A percentile compares a stretch with the other conserved stretches of the same genome.
phyloP scores from a whole-genome alignment of 345 rosid genomes.

The Eucalyptus marginata region DNA sequence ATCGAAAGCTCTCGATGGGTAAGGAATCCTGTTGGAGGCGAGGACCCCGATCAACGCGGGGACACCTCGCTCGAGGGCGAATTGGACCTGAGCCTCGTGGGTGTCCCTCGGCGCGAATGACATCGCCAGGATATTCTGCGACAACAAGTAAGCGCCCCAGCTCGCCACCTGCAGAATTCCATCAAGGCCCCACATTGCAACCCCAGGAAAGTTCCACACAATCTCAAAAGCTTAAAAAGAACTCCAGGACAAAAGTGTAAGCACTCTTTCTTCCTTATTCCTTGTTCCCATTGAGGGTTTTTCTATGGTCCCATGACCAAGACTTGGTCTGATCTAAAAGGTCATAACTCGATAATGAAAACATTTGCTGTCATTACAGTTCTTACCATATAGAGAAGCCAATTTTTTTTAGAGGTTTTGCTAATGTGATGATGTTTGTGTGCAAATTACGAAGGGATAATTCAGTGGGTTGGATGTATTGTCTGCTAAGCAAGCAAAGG shows the following conservation, averaged over 20 bases:
- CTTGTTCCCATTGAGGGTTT: neutral
- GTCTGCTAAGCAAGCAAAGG: neutral
- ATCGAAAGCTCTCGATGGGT: conserved; percentile 85
- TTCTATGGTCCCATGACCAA: neutral
- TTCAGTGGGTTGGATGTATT: neutral
- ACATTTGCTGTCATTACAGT: neutral
- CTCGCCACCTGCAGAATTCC: conserved; percentile 59
- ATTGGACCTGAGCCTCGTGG: conserved; percentile 92
- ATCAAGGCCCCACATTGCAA: neutral
- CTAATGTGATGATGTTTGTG: neutral
- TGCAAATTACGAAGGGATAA: neutral
- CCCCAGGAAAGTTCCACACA: neutral
- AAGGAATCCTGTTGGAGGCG: conserved; percentile 78
- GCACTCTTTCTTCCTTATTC: neutral
- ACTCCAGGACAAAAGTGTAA: neutral
- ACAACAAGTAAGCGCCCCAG: conserved; percentile 78
- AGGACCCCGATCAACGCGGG: conserved; percentile 85
- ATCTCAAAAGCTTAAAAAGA: neutral
- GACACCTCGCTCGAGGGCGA: conserved; percentile 89
- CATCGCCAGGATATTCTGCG: conserved; percentile 53
- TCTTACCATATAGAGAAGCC: neutral
- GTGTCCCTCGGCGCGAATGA: conserved; percentile 96
- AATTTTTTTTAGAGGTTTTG: neutral
- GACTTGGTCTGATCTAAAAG: neutral
- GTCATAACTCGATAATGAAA: neutral